A percentile compares a stretch with the other conserved stretches of the same genome.
Conservation (phyloP, 2,329 filamentous ascomycete genomes). For the Pezicula rhizophila region DNA sequence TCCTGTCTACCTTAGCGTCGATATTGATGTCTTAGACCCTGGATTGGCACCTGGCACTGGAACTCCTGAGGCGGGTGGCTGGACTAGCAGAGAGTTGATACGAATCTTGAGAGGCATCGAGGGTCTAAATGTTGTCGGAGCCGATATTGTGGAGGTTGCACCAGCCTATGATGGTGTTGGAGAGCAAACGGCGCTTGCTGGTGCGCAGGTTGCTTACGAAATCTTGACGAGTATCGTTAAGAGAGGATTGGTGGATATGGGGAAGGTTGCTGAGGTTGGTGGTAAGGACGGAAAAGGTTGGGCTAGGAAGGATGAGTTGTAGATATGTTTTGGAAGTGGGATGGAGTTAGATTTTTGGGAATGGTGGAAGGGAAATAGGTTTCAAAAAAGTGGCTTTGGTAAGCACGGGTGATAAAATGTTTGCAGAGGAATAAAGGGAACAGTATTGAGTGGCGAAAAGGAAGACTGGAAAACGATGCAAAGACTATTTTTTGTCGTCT, state of each 20-base stretch:
- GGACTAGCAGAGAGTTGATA: conserved; percentile 85
- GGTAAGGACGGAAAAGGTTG: conserved; percentile 13
- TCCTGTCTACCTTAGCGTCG: conserved; percentile 75
- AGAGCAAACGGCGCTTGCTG: conserved; percentile 77
- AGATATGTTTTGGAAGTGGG: background rate
- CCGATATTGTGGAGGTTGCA: conserved; percentile 84
- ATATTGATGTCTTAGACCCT: conserved; percentile 78
- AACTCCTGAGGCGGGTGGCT: conserved; percentile 84
- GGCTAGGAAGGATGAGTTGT: conserved; percentile 19
- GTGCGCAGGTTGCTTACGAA: conserved; percentile 79
- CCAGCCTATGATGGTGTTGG: conserved; percentile 77
- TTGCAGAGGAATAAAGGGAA: no score
- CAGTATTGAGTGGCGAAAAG: no score
- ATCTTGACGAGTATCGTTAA: conserved; percentile 73
- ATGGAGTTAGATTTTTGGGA: no score
- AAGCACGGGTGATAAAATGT: no score
- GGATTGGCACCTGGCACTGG: conserved; percentile 68
- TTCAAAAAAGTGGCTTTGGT: no score
- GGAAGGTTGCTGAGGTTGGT: conserved; percentile 18
- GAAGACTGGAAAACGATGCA: no score
- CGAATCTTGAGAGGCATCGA: conserved; percentile 77
- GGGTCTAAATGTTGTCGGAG: conserved; percentile 76
- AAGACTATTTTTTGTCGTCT: no score
- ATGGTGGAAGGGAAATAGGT: no score
- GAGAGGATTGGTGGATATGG: conserved; percentile 38